A percentile compares a stretch with the other conserved stretches of the same genome.
These are phyloP conservation scores for Ustilaginoidea virens DNA, from an alignment of 2,329 filamentous ascomycete species.

Conservation along the genomic window DNA sequence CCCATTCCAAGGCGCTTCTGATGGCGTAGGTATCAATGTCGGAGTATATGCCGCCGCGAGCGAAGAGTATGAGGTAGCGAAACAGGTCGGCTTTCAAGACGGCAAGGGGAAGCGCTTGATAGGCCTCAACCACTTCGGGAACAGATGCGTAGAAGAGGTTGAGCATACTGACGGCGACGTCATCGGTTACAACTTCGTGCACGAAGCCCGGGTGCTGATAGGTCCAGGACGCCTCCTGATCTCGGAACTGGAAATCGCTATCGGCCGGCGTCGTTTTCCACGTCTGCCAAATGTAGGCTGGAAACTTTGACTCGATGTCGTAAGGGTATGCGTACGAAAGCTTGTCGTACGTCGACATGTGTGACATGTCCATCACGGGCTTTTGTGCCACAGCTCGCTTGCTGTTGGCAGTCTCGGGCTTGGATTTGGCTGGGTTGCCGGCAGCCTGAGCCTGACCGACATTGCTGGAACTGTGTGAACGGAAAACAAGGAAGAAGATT, in stretches of 20 bases:
- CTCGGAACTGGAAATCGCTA: slow-evolving; percentile 63
- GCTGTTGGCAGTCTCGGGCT: slow-evolving; percentile 7
- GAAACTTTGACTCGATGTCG: slow-evolving; percentile 75
- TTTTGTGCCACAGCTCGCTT: slow-evolving; percentile 18
- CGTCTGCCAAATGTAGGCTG: slow-evolving; percentile 98
- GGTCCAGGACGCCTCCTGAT: slow-evolving; percentile 81
- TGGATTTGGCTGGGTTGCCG: slow-evolving; percentile 7
- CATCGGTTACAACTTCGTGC: slow-evolving; percentile 93
- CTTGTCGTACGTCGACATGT: slow-evolving; percentile 61
- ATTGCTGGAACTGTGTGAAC: slow-evolving; percentile 28
- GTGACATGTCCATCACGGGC: slow-evolving; percentile 52
- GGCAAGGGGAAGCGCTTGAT: slow-evolving; percentile 54
- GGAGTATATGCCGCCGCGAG: slow-evolving; percentile 56
- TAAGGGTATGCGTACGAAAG: slow-evolving; percentile 91
- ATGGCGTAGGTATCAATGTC: slow-evolving; percentile 87
- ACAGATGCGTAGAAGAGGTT: slow-evolving; percentile 73
- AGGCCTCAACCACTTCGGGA: slow-evolving; percentile 66
- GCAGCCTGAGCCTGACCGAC: slow-evolving; percentile 6
- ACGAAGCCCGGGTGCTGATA: slow-evolving; percentile 78
- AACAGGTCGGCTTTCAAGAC: slow-evolving; percentile 72
- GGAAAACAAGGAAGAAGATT: slow-evolving; percentile 52
- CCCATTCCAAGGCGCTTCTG: slow-evolving; percentile 72
- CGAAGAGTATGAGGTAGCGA: slow-evolving; percentile 52
- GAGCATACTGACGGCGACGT: slow-evolving; percentile 67
- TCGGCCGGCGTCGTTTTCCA: slow-evolving; percentile 82